These are phyloP conservation scores for Scorias spongiosa DNA, from an alignment of 2,329 filamentous ascomycete species.

Conservation along the genomic window DNA sequence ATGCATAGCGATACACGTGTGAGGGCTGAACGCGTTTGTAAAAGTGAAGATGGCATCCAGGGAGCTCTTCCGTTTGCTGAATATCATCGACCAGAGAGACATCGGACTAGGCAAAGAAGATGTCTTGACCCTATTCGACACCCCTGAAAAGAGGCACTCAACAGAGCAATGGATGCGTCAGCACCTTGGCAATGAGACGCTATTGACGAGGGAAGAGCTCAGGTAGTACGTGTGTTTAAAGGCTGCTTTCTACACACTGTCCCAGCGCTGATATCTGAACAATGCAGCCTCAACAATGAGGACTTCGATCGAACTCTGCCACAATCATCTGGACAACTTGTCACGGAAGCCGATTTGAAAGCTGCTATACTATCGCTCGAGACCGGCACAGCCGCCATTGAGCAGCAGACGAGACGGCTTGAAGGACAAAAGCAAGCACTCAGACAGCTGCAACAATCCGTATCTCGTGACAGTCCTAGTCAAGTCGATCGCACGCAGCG, in stretches of 20 bases:
- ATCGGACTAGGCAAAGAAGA: constrained; percentile 30
- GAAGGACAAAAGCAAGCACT: constrained; percentile 48
- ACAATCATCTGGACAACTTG: neutral
- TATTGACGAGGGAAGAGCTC: constrained; percentile 35
- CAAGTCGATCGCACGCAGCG: constrained; percentile 6
- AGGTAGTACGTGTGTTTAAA: constrained; percentile 28
- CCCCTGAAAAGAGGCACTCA: constrained; percentile 24
- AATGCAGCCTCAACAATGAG: constrained; percentile 19
- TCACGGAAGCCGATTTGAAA: constrained; percentile 45
- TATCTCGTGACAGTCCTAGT: neutral
- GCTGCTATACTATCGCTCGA: constrained; percentile 49
- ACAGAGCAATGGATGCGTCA: constrained; percentile 31
- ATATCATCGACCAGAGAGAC: constrained; percentile 29
- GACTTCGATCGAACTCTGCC: neutral
- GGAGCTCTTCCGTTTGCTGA: constrained; percentile 26
- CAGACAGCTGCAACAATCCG: constrained; percentile 25
- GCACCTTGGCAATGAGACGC: constrained; percentile 29
- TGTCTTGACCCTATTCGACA: constrained; percentile 32
- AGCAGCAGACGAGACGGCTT: constrained; percentile 47
- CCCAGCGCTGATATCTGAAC: neutral
- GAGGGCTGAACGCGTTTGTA: no score
- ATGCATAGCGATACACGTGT: no score
- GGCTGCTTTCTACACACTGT: neutral
- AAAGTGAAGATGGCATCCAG: constrained; percentile 6
- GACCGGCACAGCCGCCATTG: constrained; percentile 47